These are phyloP conservation scores for Penicillium ochrochloron DNA, from an alignment of 495 filamentous ascomycete genomes.

Conservation along the genomic window DNA sequence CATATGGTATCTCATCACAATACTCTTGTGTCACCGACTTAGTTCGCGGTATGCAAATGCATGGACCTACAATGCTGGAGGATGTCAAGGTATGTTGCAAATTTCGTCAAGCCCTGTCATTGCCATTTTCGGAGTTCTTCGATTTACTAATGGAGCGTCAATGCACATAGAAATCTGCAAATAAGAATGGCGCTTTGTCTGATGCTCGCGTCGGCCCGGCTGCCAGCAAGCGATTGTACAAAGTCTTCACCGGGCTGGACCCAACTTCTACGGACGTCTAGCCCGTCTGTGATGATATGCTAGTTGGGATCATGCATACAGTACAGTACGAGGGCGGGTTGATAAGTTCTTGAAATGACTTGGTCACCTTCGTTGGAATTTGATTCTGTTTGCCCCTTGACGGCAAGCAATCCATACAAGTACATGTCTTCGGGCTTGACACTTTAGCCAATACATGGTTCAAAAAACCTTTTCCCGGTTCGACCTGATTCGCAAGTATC, in stretches of 20 bases:
- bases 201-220: slow-evolving; percentile 69
- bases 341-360: slow-evolving; percentile 2
- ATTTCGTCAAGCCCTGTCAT: not conserved
- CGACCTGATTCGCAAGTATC: not conserved
- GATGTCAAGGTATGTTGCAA: slow-evolving; percentile 53
- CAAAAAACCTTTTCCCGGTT: not conserved
- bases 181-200: slow-evolving; percentile 67
- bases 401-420: not conserved
- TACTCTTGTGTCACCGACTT: slow-evolving; percentile 64
- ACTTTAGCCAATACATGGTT: not conserved
- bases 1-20: slow-evolving; percentile 67
- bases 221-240: slow-evolving; percentile 72
- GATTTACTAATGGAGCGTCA: slow-evolving; percentile 15
- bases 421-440: not conserved
- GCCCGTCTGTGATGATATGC: slow-evolving; percentile 16
- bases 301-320: not conserved
- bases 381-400: not conserved
- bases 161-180: slow-evolving; percentile 60
- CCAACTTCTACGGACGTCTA: slow-evolving; percentile 70
- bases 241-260: slow-evolving; percentile 73
- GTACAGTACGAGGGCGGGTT: not conserved
- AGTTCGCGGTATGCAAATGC: slow-evolving; percentile 58
- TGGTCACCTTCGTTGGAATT: slow-evolving; percentile 2
- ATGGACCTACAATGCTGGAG: slow-evolving; percentile 65
- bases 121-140: not conserved